These are phyloP conservation scores for Diplodia mutila DNA, from an alignment of 2,329 filamentous ascomycete species.

Conservation along the genomic window DNA sequence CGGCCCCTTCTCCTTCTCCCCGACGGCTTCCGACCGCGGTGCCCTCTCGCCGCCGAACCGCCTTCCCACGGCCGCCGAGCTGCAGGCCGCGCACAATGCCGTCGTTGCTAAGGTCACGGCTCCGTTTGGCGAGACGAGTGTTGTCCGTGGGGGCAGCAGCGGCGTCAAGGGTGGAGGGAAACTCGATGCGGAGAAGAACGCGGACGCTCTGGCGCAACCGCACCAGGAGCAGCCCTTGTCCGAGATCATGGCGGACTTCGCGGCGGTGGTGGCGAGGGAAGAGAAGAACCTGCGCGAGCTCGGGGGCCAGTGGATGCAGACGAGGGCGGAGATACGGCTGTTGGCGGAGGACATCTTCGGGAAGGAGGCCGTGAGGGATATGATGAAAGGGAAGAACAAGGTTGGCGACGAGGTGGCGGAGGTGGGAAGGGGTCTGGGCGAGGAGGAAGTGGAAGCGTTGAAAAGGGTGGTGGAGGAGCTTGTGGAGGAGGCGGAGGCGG, in stretches of 20 bases:
- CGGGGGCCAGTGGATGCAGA: slow-evolving; percentile 35
- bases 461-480: slow-evolving; percentile 30
- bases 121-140: slow-evolving; percentile 32
- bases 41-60: slow-evolving; percentile 5
- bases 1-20: slow-evolving; percentile 29
- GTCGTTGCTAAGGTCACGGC: slow-evolving; percentile 30
- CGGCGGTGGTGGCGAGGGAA: slow-evolving; percentile 30
- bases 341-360: neutral
- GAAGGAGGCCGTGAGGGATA: neutral
- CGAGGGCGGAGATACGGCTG: slow-evolving; percentile 36
- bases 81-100: slow-evolving; percentile 31
- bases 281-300: slow-evolving; percentile 31
- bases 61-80: slow-evolving; percentile 30
- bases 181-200: slow-evolving; percentile 19
- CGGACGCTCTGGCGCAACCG: slow-evolving; percentile 4
- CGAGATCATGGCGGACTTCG: slow-evolving; percentile 33
- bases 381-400: neutral
- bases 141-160: neutral
- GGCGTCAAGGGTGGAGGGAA: neutral
- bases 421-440: slow-evolving; percentile 24
- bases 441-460: slow-evolving; percentile 29
- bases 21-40: slow-evolving; percentile 12
- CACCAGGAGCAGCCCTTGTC: slow-evolving; percentile 25
- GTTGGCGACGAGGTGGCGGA: neutral
- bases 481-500: slow-evolving; percentile 27